phyloP scores from a whole-genome alignment of 345 rosid genomes.

The Populus simonii region DNA sequence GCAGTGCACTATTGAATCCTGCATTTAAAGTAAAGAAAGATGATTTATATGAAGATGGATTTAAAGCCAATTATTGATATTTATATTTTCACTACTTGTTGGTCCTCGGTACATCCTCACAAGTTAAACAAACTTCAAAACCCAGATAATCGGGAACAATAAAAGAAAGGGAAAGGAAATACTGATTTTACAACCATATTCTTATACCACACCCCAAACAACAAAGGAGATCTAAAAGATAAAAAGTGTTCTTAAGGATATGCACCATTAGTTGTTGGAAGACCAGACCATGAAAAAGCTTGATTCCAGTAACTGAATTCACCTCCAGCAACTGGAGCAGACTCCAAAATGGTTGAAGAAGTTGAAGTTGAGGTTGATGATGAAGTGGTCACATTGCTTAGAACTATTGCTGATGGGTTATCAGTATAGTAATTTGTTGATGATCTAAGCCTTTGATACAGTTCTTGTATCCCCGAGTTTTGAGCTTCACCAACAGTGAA shows the following conservation, averaged over 20 bases:
- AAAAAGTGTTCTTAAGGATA: slow-evolving; percentile 35
- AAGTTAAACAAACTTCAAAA: slow-evolving; percentile 36
- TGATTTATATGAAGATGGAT: neutral
- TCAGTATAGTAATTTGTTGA: slow-evolving; percentile 29
- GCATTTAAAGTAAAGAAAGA: neutral
- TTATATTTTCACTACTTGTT: slow-evolving; percentile 14
- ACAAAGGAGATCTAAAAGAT: slow-evolving; percentile 13
- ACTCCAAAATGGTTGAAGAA: slow-evolving; percentile 38
- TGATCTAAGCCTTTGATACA: slow-evolving; percentile 56
- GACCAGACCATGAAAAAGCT: slow-evolving; percentile 58
- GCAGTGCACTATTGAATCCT: neutral
- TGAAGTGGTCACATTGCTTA: slow-evolving; percentile 37
- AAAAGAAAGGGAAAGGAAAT: neutral
- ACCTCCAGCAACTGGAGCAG: slow-evolving; percentile 44
- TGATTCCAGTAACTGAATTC: slow-evolving; percentile 60
- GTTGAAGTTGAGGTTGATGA: slow-evolving; percentile 27
- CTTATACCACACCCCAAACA: slow-evolving; percentile 39
- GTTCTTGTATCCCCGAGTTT: slow-evolving; percentile 51
- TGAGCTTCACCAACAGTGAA: slow-evolving; percentile 32
- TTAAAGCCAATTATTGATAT: slow-evolving; percentile 1
- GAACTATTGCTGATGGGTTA: slow-evolving; percentile 22
- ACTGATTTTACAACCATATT: slow-evolving; percentile 22
- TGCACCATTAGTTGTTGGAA: slow-evolving; percentile 64
- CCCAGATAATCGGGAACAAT: slow-evolving; percentile 21
- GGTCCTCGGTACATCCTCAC: slow-evolving; percentile 29